Percentiles rank a stretch among this genome's conserved stretches.
Evolutionary conservation across 257 asterid species (phyloP).

Genomic region (Anisodus tanguticus): DNA sequence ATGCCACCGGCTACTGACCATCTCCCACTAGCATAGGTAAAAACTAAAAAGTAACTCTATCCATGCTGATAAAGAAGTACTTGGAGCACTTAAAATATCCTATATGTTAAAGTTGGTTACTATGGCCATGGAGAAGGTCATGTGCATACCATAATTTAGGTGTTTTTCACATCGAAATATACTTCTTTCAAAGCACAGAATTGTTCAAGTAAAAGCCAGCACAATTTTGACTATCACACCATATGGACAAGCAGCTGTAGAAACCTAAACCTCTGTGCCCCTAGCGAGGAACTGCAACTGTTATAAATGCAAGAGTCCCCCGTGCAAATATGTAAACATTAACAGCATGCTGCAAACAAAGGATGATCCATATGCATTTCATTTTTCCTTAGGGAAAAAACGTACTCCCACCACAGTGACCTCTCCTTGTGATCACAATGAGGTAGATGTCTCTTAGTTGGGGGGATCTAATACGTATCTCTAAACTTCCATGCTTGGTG

Average conservation of each 20-base stretch:
- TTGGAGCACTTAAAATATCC: background rate
- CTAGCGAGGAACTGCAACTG: constrained; percentile 10
- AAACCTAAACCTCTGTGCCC: background rate
- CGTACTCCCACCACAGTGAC: background rate
- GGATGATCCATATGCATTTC: background rate
- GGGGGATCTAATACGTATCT: background rate
- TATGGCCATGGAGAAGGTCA: background rate
- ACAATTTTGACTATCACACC: background rate
- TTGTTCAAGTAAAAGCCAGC: background rate
- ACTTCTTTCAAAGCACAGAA: background rate
- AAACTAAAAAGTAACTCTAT: too few relatives aligned
- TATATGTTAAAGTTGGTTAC: background rate
- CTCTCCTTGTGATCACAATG: background rate
- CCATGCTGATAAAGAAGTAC: background rate
- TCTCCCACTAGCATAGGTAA: background rate
- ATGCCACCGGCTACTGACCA: background rate
- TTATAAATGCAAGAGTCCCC: background rate
- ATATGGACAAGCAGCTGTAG: constrained; percentile 9
- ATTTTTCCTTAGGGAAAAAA: background rate
- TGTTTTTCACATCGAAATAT: background rate
- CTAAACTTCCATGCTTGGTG: constrained; percentile 4
- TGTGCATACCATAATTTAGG: background rate
- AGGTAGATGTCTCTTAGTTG: background rate
- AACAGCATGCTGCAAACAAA: background rate
- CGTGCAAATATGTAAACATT: background rate